Evolutionary conservation across 805 yeast species (phyloP).

Genomic region (Candida anglica): DNA sequence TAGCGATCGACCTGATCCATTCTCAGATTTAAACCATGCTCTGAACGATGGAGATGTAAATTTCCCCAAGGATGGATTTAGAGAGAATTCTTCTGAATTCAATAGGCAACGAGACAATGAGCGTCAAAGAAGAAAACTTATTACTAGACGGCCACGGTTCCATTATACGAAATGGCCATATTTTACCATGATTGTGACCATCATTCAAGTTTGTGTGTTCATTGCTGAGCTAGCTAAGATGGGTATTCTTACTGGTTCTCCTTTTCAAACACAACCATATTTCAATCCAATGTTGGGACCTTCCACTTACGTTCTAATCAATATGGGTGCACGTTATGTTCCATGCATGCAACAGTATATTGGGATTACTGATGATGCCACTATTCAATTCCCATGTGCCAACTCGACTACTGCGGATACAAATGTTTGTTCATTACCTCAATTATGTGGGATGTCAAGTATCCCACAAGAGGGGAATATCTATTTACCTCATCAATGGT

Average conservation of each 20-base stretch:
- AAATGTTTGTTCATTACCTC: constrained; percentile 52
- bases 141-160: constrained; percentile 25
- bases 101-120: constrained; percentile 16
- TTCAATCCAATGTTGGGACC: constrained; percentile 82
- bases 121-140: constrained; percentile 18
- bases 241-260: constrained; percentile 58
- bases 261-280: constrained; percentile 64
- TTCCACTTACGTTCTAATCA: constrained; percentile 58
- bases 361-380: constrained; percentile 45
- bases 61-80: too few species aligned
- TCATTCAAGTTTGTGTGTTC: constrained; percentile 52
- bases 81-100: too few species aligned
- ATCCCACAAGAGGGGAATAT: constrained; percentile 28
- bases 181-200: constrained; percentile 37
- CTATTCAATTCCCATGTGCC: constrained; percentile 59
- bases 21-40: too few species aligned
- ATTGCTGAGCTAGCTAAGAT: constrained; percentile 56
- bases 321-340: constrained; percentile 66
- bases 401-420: constrained; percentile 55
- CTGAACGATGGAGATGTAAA: too few species aligned
- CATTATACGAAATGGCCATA: constrained; percentile 38
- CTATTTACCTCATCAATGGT: constrained; percentile 59
- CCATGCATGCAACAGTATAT: constrained; percentile 63
- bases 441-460: constrained; percentile 61
- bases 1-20: too few species aligned